Conservation (phyloP, 2,329 filamentous ascomycete species). For the Sporothrix pseudoabietina region DNA sequence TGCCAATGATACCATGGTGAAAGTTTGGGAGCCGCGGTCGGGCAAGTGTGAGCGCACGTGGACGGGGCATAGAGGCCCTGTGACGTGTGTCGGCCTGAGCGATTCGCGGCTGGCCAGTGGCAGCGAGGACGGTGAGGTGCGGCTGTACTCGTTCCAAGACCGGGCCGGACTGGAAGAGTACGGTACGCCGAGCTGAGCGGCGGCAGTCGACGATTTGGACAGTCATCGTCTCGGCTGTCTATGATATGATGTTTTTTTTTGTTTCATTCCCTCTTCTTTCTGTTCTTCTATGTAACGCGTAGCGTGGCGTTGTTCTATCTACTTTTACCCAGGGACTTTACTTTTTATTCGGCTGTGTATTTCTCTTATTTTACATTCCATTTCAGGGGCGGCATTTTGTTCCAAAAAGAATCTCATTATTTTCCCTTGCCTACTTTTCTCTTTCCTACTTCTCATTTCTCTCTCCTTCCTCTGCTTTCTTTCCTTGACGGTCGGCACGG, state of each 20-base stretch:
- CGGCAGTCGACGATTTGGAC: background rate
- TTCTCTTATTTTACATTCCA: background rate
- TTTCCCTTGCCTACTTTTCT: background rate
- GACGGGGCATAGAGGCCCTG: constrained; percentile 84
- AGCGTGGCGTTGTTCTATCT: constrained; percentile 7
- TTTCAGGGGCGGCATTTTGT: constrained; percentile 15
- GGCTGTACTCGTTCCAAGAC: constrained; percentile 75
- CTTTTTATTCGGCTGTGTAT: background rate
- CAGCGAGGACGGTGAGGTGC: constrained; percentile 88
- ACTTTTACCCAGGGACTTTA: background rate
- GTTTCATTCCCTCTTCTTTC: background rate
- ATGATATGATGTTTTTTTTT: background rate
- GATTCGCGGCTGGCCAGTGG: constrained; percentile 89
- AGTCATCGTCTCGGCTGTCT: background rate
- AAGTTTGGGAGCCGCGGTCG: constrained; percentile 88
- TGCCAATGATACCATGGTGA: constrained; percentile 91
- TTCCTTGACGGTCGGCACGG: background rate
- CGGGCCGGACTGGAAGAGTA: constrained; percentile 48
- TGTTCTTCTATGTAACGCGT: background rate
- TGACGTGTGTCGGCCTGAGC: constrained; percentile 89
- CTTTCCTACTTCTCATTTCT: background rate
- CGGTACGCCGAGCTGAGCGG: constrained; percentile 53
- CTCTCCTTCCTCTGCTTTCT: background rate
- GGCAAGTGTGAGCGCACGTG: constrained; percentile 92
- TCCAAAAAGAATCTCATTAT: background rate